Evolutionary conservation across 805 yeast genomes (phyloP).

Genomic region (Barnettozyma sucrosica): DNA sequence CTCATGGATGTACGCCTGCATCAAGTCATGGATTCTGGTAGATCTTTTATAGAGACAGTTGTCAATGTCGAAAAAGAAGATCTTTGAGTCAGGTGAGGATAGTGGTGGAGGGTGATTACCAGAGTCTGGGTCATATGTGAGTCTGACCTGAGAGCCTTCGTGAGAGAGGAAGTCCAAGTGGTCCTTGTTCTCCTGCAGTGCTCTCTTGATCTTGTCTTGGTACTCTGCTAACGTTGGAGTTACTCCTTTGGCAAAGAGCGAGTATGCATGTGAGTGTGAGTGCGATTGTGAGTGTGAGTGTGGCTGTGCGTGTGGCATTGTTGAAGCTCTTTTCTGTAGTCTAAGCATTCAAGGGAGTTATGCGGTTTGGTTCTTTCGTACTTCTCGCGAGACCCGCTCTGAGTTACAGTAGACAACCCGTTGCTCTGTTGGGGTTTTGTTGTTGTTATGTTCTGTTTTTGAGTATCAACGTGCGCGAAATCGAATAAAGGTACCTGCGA

Average conservation of each 20-base stretch:
- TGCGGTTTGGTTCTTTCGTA: background rate
- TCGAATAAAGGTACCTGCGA: no score
- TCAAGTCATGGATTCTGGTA: conserved; percentile 72
- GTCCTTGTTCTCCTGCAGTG: conserved; percentile 25
- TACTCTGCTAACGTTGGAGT: conserved; percentile 6
- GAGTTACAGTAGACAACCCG: background rate
- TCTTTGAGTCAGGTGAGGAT: conserved; percentile 26
- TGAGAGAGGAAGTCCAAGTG: conserved; percentile 30
- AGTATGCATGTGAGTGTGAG: background rate
- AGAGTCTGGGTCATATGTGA: conserved; percentile 24
- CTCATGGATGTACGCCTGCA: conserved; percentile 80
- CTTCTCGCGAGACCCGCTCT: background rate
- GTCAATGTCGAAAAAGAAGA: conserved; percentile 88
- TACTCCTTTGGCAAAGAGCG: background rate
- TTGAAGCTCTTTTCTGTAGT: background rate
- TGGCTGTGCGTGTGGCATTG: conserved; percentile 1
- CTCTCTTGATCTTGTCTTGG: conserved; percentile 8
- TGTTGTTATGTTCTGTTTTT: background rate
- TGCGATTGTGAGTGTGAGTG: conserved; percentile 1
- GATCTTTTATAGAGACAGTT: conserved; percentile 81
- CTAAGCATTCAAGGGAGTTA: background rate
- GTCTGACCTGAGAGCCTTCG: conserved; percentile 29
- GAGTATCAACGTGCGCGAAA: background rate
- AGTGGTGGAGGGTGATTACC: conserved; percentile 19
- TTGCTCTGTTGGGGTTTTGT: background rate